A percentile compares a stretch with the other conserved stretches of the same genome.
Conservation (phyloP, 495 filamentous ascomycete species). For the Cetradonia linearis region DNA sequence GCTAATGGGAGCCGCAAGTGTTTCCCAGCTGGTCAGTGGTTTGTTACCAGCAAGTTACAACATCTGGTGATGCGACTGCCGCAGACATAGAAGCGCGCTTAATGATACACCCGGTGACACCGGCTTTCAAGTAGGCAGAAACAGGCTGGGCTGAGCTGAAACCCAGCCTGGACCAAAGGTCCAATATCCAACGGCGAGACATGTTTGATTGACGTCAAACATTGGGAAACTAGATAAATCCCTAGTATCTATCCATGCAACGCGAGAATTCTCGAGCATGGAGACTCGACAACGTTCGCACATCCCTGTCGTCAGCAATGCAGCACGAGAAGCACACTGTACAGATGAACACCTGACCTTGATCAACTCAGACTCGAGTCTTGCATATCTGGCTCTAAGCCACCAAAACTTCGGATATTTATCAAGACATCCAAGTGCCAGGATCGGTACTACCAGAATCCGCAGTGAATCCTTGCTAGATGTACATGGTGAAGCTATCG, state of each 20-base stretch:
- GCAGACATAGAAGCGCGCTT: constrained; percentile 1
- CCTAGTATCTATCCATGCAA: not conserved
- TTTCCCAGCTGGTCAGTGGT: not conserved
- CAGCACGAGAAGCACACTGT: not conserved
- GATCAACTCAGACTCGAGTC: not conserved
- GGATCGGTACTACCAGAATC: no score
- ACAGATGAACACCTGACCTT: not conserved
- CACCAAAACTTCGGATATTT: no score
- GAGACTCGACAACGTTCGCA: not conserved
- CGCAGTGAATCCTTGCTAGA: no score
- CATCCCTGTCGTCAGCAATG: not conserved
- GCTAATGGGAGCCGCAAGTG: not conserved
- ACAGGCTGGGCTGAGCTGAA: not conserved
- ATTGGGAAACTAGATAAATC: not conserved
- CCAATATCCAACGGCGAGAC: no score
- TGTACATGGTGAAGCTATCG: no score
- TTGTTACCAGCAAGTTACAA: not conserved
- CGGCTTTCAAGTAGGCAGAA: not conserved
- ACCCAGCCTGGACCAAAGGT: no score
- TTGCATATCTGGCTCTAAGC: not conserved
- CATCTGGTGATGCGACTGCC: not conserved
- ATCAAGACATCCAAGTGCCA: no score
- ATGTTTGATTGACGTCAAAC: not conserved
- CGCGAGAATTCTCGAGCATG: not conserved
- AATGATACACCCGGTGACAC: not conserved